phyloP scores from a whole-genome alignment of 2,329 filamentous ascomycete species.

The Fusarium phyllophilum region DNA sequence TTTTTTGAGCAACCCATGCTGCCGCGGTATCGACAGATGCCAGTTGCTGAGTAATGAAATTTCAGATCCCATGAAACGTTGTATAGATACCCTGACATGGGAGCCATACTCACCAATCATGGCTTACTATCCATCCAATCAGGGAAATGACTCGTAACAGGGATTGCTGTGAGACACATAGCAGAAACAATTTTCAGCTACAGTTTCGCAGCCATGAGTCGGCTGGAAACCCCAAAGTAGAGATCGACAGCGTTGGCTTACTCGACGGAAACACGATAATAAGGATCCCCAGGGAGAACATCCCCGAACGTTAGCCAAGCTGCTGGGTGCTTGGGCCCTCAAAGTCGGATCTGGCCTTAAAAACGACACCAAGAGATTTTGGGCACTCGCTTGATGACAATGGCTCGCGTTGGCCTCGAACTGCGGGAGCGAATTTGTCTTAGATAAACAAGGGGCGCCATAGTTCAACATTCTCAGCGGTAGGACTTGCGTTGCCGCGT shows the following conservation, averaged over 20 bases:
- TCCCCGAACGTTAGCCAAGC: slow-evolving; percentile 10
- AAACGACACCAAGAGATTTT: slow-evolving; percentile 9
- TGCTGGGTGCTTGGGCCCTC: slow-evolving; percentile 4
- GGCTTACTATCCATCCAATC: not conserved
- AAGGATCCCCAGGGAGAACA: slow-evolving; percentile 20
- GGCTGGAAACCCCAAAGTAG: slow-evolving; percentile 6
- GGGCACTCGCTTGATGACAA: not conserved
- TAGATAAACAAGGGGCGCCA: slow-evolving; percentile 4
- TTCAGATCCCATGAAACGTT: not conserved
- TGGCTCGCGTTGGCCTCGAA: not conserved
- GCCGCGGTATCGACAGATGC: not conserved
- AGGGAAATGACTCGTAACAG: not conserved
- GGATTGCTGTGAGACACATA: not conserved
- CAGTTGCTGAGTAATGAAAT: not conserved
- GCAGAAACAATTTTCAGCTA: slow-evolving; percentile 10
- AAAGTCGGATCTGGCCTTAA: slow-evolving; percentile 3
- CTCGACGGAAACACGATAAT: slow-evolving; percentile 4
- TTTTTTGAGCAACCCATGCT: not conserved
- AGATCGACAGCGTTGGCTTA: slow-evolving; percentile 17
- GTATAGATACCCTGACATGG: not conserved
- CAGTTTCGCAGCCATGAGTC: slow-evolving; percentile 4
- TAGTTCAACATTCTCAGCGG: not conserved
- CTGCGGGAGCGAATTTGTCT: not conserved
- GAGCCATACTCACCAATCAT: not conserved
- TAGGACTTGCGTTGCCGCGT: slow-evolving; percentile 1